Evolutionary conservation across 2,329 filamentous ascomycete species (phyloP), one percentile per base, ranked within the genome.

Genomic region (Sporothrix globosa): DNA sequence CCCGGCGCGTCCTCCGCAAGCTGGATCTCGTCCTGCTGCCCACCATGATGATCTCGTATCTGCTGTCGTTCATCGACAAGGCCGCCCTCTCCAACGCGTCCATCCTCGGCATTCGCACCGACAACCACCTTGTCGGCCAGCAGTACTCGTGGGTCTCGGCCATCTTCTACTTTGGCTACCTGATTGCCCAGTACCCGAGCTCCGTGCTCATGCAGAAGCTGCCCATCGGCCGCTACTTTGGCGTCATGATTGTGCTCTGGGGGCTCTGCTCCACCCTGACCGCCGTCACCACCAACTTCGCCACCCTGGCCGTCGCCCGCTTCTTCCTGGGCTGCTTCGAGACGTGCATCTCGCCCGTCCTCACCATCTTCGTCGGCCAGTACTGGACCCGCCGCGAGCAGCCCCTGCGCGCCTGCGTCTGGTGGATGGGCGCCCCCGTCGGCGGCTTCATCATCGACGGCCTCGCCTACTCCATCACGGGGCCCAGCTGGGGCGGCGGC

Each of bases 111-210:
- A 70, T 72, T 34, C 70, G 68, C n/a, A 63, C 53, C 24, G 70
- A 72, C 52, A 17, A 72, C 60, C 68, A 66, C 27, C 68, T 70
- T 9, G 24, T 48, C 53, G 81, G 81, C 30, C 76, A 81, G 67
- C 75, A 81, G 68, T 82, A 83, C 73, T 80, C 79, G 19, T 82
- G 81, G 81, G 80, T 82, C 14, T 79, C 80, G 19, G 80, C 80
- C 7, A 80, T 81, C n/a, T 77, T 81, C 69, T 81, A 82, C 70
- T 81, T 83, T 66, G 81, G 81, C 14, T 83, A 80, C 74, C 77
- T 83, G 72, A 73, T 78, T 56, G 79, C 78, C 58, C 78, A 79
- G 1, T 79, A 79, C 53, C 81, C 81, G 0, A 79, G 79, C 69
- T 81, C 81, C 56, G 70, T 82, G 19, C 67, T 80, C 17, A 76